Conservation (phyloP, 2,329 filamentous ascomycete genomes). For the Stemphylium lycopersici region DNA sequence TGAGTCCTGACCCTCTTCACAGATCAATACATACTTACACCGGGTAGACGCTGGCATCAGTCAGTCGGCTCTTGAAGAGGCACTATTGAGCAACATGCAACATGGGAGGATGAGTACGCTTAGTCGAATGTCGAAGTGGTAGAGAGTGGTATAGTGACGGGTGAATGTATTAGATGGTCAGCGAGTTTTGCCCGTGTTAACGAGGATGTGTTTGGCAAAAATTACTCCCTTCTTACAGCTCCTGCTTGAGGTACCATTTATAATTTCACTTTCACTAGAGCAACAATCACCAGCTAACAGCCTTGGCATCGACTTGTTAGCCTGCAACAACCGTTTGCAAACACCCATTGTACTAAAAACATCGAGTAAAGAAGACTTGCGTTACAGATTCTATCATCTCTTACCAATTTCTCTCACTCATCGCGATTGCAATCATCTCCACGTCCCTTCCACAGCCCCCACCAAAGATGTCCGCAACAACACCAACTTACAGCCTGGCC, state of each 20-base stretch:
- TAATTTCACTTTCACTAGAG: background rate
- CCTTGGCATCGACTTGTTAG: constrained; percentile 6
- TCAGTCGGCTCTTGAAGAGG: constrained; percentile 80
- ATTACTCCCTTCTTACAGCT: background rate
- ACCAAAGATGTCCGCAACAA: background rate
- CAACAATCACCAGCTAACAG: constrained; percentile 1
- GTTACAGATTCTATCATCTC: too few relatives aligned
- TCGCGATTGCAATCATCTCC: too few relatives aligned
- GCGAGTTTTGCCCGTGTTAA: background rate
- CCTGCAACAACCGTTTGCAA: background rate
- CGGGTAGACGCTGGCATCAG: constrained; percentile 75
- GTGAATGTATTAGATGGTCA: background rate
- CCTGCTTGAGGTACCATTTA: background rate
- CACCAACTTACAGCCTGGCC: background rate
- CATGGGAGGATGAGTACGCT: constrained; percentile 72
- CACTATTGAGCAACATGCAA: constrained; percentile 73
- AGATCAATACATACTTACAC: constrained; percentile 11
- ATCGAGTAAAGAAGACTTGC: too few relatives aligned
- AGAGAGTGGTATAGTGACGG: constrained; percentile 33
- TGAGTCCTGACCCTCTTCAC: constrained; percentile 34
- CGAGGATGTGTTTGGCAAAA: background rate
- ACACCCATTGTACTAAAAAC: background rate
- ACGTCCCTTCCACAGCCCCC: too few relatives aligned
- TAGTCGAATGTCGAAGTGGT: constrained; percentile 65
- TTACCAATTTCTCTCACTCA: too few relatives aligned